Base-by-base conservation (phyloP, 306 rosid genomes). In the Lagenaria siceraria region DNA sequence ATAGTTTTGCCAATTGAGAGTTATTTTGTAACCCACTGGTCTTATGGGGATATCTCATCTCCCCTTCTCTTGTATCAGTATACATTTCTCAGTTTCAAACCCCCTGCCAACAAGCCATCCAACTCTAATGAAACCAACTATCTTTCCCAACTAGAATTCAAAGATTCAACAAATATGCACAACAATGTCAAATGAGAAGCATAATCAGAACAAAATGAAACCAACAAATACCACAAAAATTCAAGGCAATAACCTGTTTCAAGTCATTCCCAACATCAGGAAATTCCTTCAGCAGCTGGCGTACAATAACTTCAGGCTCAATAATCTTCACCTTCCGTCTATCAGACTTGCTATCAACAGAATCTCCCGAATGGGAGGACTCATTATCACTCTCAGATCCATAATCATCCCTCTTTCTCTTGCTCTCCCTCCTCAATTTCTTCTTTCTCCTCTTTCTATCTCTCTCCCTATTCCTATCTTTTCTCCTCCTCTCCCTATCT, bases 191-290 rank as follows among this genome's bases (percentile, higher is more conserved):
- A 46, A 13, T 46, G 52, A 46, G 17, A 46, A 46, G 13, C 68
- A 61, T 24, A 11, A 59, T 59, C 54, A 64, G 29, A 31, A 36
- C 19, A 65, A 55, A 49, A 31, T 10, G 21, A 75, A 56, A 52
- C 19, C 48, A 75, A 75, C 49, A 27, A 74, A 6, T 48, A 14
- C 24, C 27, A 54, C 78, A 27, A 66, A 54, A 48, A 22, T 9
- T 22, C 10, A 36, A 5, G 9, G 31, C 6, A 11, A 59, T 19
- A 63, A 94, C 98, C 98, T 83, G 91, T 59, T 82, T 86, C 83
- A 94, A 86, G 74, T 94, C 96, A 79, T 80, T 86, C 78, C 85
- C 92, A 59, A 86, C 92, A 52, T 83, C 85, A 61, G 97, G 97
- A 51, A 94, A 94, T 72, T 86, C 86, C 17, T 33, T 82, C 88